Evolutionary conservation across 2,329 filamentous ascomycete genomes (phyloP), one percentile per base, ranked within the genome.

Genomic region (Diaporthe australafricana): DNA sequence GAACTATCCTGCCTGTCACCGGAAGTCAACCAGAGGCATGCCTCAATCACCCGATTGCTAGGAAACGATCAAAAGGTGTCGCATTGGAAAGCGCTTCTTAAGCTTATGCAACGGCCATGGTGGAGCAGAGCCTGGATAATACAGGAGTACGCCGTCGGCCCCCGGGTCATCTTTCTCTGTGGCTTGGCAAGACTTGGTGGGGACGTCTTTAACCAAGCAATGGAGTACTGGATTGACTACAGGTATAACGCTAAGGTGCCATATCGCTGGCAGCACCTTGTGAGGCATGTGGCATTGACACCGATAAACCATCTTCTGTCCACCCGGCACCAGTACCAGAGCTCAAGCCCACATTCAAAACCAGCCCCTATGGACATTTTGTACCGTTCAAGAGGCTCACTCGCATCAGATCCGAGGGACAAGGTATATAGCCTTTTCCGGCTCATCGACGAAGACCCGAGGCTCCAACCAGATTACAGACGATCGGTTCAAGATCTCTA

Each of bases 91-190:
- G 60, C 42, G 30, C 60, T 65, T n/a, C 20, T 25, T 7, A 50
- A 48, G 42, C n/a, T 65, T 20, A 65, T 65, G 60, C 42, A 32
- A 30, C 45, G 42, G 8, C n/a, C 42, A 14, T 65, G 60, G 60
- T 65, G 60, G 60, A 65, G 42, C n/a, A 48, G 60, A 25, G 60
- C 60, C 27, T 65, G 60, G 60, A 65, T 65, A 35, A 65, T 65
- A 1, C 60, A 65, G 12, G 60, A 65, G 35, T 65, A 65, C 25
- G 42, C 60, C 16, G 60, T 65, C 20, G 60, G 30, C 20, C 60
- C 60, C 8, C 60, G 60, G 47, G 60, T 65, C n/a, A 27, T 50
- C 11, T 65, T 65, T 30, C 12, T 65, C n/a, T 65, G 60, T 16
- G 60, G 60, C 8, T 22, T 38, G 45, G 42, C 42, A 4, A 65